phyloP scores from a whole-genome alignment of 306 rosid species.

The Rubus idaeus region DNA sequence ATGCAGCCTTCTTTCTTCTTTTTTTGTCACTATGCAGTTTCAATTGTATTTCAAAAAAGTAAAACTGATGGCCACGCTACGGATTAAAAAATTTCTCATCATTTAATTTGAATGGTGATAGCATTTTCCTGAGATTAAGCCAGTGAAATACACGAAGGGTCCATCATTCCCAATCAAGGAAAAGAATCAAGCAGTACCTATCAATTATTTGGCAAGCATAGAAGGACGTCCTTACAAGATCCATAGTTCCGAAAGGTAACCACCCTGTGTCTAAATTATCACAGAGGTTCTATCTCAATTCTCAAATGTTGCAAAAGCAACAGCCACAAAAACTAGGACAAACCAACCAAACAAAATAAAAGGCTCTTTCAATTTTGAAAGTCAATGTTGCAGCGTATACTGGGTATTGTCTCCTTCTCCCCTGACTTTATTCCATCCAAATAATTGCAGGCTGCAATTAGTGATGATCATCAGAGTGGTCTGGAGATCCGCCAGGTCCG shows the following conservation, averaged over 20 bases:
- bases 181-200: conserved; percentile 50
- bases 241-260: conserved; percentile 38
- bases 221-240: conserved; percentile 33
- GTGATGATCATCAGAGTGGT: conserved; percentile 71
- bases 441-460: conserved; percentile 40
- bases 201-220: conserved; percentile 56
- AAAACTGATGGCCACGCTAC: too few species aligned
- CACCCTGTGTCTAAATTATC: conserved; percentile 45
- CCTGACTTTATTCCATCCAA: conserved; percentile 51
- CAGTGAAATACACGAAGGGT: conserved; percentile 1
- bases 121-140: background rate
- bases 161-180: conserved; percentile 16
- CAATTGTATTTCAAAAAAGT: too few species aligned
- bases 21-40: too few species aligned
- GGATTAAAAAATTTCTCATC: too few species aligned
- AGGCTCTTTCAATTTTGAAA: conserved; percentile 41
- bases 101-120: background rate
- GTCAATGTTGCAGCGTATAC: conserved; percentile 39
- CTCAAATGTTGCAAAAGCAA: conserved; percentile 46
- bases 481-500: conserved; percentile 94
- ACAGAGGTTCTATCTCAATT: conserved; percentile 28
- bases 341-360: conserved; percentile 42
- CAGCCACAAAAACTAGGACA: conserved; percentile 31
- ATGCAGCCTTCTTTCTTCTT: too few species aligned
- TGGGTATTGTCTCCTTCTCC: conserved; percentile 40